Conservation (phyloP, 306 rosid species). For the Astragalus glycyphyllos region DNA sequence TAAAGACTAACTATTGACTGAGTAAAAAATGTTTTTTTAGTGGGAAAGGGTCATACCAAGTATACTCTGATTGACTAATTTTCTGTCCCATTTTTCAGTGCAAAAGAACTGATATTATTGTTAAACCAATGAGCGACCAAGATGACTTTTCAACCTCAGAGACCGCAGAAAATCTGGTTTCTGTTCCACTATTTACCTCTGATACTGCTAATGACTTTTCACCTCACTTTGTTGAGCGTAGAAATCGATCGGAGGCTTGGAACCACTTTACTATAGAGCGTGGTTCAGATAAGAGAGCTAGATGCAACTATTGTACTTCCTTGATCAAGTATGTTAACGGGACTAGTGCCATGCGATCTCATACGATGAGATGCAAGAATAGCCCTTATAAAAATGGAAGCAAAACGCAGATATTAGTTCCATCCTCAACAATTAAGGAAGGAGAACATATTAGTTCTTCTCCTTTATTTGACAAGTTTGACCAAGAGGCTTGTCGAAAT, state of each 20-base stretch:
- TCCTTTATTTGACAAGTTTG: not conserved
- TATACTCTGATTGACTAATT: not conserved
- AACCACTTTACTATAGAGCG: not conserved
- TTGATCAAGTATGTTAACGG: constrained; percentile 22
- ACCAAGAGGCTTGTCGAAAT: constrained; percentile 1
- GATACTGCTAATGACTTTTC: not conserved
- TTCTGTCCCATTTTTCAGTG: not conserved
- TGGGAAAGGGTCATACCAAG: not conserved
- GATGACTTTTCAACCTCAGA: not conserved
- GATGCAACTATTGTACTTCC: constrained; percentile 18
- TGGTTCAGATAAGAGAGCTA: not conserved
- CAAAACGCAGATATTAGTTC: constrained; percentile 1
- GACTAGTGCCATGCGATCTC: constrained; percentile 27
- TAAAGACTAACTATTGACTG: not conserved
- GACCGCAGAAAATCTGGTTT: not conserved
- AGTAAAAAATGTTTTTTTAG: not conserved
- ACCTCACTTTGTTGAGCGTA: not conserved
- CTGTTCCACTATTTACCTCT: not conserved
- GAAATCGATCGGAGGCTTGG: not conserved
- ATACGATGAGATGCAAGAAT: constrained; percentile 20
- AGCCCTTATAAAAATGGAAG: not conserved
- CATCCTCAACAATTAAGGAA: constrained; percentile 8
- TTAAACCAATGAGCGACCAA: not conserved
- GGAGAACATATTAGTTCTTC: not conserved
- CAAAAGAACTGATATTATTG: not conserved